Percentiles rank a stretch among this genome's conserved stretches.
phyloP scores from a whole-genome alignment of 2,329 filamentous ascomycete species.

The Talaromyces amestolkiae region DNA sequence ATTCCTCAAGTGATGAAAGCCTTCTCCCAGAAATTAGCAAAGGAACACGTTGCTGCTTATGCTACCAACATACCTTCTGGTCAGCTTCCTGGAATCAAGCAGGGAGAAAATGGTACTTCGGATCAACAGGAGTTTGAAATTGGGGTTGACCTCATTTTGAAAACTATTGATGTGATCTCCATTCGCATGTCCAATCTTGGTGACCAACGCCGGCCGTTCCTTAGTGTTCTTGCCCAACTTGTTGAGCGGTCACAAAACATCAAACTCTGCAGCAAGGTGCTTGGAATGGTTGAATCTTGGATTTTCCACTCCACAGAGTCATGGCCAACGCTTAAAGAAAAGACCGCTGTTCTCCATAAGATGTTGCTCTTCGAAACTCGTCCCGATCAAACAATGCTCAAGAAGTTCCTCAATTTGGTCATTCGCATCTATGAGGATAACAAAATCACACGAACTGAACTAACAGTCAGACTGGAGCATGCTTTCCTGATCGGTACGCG shows the following conservation, averaged over 20 bases:
- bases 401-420: constrained; percentile 91
- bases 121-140: constrained; percentile 77
- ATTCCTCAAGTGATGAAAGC: constrained; percentile 88
- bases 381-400: constrained; percentile 76
- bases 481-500: constrained; percentile 94
- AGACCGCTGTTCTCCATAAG: constrained; percentile 97
- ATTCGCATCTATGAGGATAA: constrained; percentile 98
- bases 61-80: constrained; percentile 48
- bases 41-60: constrained; percentile 82
- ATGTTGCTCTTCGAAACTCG: constrained; percentile 95
- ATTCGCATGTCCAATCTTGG: constrained; percentile 88
- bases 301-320: constrained; percentile 93
- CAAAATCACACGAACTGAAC: constrained; percentile 88
- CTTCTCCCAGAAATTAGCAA: constrained; percentile 83
- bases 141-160: constrained; percentile 88
- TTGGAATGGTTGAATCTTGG: constrained; percentile 93
- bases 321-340: constrained; percentile 96
- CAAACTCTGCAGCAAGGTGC: constrained; percentile 82
- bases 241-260: constrained; percentile 93
- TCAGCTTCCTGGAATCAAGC: constrained; percentile 37
- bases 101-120: constrained; percentile 44
- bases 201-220: constrained; percentile 85
- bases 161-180: constrained; percentile 89
- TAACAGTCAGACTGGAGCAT: constrained; percentile 96
- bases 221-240: constrained; percentile 89